Evolutionary conservation across 176 grass and related monocot genomes (phyloP).

Genomic region (Oryza australiensis): DNA sequence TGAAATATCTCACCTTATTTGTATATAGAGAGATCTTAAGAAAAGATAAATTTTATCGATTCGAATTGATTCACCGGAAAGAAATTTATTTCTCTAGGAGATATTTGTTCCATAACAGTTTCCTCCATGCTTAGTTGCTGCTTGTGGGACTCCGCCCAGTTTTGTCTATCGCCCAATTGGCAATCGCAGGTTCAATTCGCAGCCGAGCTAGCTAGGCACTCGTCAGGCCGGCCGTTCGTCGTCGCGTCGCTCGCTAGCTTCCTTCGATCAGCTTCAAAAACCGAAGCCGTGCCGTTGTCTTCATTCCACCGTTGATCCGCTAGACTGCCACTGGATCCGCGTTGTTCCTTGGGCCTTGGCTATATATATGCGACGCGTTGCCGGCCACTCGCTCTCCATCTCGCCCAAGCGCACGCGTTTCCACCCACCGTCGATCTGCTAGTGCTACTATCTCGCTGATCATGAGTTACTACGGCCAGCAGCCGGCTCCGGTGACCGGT

Average conservation of each 20-base stretch:
- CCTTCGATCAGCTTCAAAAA: slow-evolving; percentile 17
- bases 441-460: neutral
- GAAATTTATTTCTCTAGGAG: too few species aligned
- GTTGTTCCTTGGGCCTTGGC: neutral
- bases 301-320: neutral
- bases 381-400: neutral
- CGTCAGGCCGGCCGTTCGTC: neutral
- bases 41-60: too few species aligned
- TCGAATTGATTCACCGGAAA: too few species aligned
- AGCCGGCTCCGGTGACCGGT: slow-evolving; percentile 42
- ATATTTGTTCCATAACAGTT: too few species aligned
- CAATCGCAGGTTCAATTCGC: neutral
- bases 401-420: too few species aligned
- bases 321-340: neutral
- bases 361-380: neutral
- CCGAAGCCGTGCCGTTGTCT: neutral
- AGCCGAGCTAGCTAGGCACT: neutral
- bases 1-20: too few species aligned
- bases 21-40: too few species aligned
- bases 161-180: slow-evolving; percentile 17
- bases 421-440: neutral
- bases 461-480: slow-evolving; percentile 49
- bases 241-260: neutral
- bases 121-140: neutral
- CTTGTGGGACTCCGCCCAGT: slow-evolving; percentile 26